Evolutionary conservation across 2,329 filamentous ascomycete genomes (phyloP), one percentile per base, ranked within the genome.

Genomic region (Xylaria multiplex): DNA sequence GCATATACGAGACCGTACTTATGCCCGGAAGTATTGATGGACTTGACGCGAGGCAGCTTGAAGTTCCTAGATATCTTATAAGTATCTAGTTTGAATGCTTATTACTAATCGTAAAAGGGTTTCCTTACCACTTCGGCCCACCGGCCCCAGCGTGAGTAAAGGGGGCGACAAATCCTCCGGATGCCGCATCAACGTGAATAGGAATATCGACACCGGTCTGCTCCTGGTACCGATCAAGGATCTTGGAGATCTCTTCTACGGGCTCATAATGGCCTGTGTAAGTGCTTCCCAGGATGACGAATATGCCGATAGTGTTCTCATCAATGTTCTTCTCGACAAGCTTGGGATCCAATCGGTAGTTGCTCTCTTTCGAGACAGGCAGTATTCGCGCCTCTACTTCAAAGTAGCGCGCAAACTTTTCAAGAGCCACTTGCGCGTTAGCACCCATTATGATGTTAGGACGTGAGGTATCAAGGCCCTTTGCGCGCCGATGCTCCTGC

Each of bases 261-360:
- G 90, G 89, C 77, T 92, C 90, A 68, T 89, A 92, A 73, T 92
- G 89, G 0, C 90, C 90, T 0, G 90, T 93, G 70, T 92, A 93
- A 0, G 90, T 93, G 57, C 85, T 89, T 2, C 90, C 90, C 5
- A 93, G 73, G 59, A 92, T 92, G 0, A 90, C 88, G 72, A 91
- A 92, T 0, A 93, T 81, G n/a, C 90, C 90, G 70, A 93, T 92
- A 0, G 90, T 93, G 70, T 92, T 92, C 77, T 92, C 90, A 67
- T 93, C 90, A 40, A 92, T 84, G 68, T 90, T 90, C 71, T 91
- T 76, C 72, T 84, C 86, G 0, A 92, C 87, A 30, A 88, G 77
- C 3, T 86, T 81, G 0, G 90, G 86, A 70, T 92, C 89, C 7
- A 92, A 81, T 37, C 88, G 80, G 73, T 83, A 90, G 6, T 84